These are phyloP conservation scores for Mucor piriformis DNA, from an alignment of 371 early-diverging fungal genomes.

Conservation along the genomic window DNA sequence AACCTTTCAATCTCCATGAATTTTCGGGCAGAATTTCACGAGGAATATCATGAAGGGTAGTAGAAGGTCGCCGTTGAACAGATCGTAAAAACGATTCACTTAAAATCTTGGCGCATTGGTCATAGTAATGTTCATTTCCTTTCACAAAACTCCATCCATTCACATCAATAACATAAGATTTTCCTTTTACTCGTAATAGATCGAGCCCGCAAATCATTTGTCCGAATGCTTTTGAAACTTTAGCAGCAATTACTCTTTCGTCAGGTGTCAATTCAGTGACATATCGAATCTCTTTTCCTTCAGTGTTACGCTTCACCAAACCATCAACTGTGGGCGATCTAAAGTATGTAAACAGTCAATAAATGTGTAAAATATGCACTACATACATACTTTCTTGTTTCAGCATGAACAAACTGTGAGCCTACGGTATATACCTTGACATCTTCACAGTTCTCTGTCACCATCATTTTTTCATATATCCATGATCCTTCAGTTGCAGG, in stretches of 20 bases:
- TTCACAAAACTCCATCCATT: slow-evolving; percentile 99
- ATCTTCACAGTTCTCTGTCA: slow-evolving; percentile 93
- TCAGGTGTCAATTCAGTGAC: slow-evolving; percentile 79
- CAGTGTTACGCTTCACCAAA: slow-evolving; percentile 90
- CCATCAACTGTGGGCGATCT: slow-evolving; percentile 98
- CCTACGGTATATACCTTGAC: slow-evolving; percentile 99
- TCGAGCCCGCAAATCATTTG: slow-evolving; percentile 97
- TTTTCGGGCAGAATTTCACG: slow-evolving; percentile 66
- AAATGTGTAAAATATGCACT: background rate
- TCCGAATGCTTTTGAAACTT: slow-evolving; percentile 83
- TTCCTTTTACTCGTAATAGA: slow-evolving; percentile 81
- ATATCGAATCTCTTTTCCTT: slow-evolving; percentile 97
- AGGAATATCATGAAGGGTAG: slow-evolving; percentile 61
- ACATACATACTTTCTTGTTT: slow-evolving; percentile 87
- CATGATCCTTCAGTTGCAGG: slow-evolving; percentile 86
- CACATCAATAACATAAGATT: slow-evolving; percentile 96
- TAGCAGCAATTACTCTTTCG: slow-evolving; percentile 83
- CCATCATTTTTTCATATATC: slow-evolving; percentile 95
- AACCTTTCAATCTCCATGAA: slow-evolving; percentile 91
- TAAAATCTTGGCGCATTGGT: slow-evolving; percentile 78
- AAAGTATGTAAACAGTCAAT: background rate
- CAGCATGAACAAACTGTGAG: slow-evolving; percentile 88
- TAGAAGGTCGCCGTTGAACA: slow-evolving; percentile 53
- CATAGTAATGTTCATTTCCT: slow-evolving; percentile 93
- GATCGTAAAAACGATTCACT: slow-evolving; percentile 53